These are phyloP conservation scores for Coniferiporia weirii DNA, from an alignment of 1,284 basidiomycete species.

Conservation along the genomic window DNA sequence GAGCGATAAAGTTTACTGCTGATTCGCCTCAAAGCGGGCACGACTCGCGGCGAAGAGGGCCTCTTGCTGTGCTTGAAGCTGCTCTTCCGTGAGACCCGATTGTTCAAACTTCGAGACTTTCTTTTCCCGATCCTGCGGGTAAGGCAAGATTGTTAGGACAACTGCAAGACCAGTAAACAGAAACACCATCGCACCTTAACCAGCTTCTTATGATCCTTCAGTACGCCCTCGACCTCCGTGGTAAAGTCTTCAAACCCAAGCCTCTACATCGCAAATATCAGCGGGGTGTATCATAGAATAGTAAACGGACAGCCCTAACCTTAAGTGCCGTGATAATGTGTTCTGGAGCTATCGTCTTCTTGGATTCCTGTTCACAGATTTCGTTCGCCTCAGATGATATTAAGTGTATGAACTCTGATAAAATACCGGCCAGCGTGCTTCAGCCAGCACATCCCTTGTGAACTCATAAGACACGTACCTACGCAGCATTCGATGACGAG, in stretches of 20 bases:
- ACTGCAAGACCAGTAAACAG: too few relatives aligned
- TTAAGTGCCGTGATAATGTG: constrained; percentile 92
- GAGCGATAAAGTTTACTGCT: constrained; percentile 35
- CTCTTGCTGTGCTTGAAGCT: constrained; percentile 85
- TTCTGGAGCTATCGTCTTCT: constrained; percentile 98
- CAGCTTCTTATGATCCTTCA: constrained; percentile 93
- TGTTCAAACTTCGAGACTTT: constrained; percentile 86
- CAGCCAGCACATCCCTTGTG: neutral
- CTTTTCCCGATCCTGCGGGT: constrained; percentile 73
- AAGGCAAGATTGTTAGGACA: neutral
- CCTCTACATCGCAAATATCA: constrained; percentile 40
- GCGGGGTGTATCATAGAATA: constrained; percentile 12
- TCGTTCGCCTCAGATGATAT: constrained; percentile 98
- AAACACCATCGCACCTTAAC: constrained; percentile 61
- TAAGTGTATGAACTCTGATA: constrained; percentile 94
- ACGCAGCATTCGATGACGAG: constrained; percentile 97
- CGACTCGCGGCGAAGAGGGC: constrained; percentile 87
- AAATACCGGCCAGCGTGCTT: neutral
- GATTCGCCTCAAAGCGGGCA: constrained; percentile 57
- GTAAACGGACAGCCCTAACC: constrained; percentile 39
- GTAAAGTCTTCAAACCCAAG: constrained; percentile 89
- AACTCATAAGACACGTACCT: constrained; percentile 43
- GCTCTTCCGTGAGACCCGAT: constrained; percentile 88
- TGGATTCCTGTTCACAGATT: constrained; percentile 96
- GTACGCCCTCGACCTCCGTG: constrained; percentile 84